Conservation (phyloP, 2,329 filamentous ascomycete genomes). For the Beauveria asiatica region DNA sequence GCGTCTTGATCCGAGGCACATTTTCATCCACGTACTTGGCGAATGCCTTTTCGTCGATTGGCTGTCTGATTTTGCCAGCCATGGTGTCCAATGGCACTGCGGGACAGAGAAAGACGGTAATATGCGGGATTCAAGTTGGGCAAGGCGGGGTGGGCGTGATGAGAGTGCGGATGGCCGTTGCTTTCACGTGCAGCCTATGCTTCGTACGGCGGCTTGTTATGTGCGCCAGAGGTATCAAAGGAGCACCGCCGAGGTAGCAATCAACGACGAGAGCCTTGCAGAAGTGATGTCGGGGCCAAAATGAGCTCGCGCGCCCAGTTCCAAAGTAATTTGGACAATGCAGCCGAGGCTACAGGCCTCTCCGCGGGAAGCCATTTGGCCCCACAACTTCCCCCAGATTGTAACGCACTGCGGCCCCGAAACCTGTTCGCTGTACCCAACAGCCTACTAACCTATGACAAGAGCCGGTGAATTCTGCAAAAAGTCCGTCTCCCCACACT, state of each 20-base stretch:
- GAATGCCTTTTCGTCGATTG: conserved; percentile 73
- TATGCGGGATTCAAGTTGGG: not conserved
- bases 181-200: not conserved
- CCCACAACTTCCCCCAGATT: not conserved
- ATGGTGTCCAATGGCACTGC: conserved; percentile 33
- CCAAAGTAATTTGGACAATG: not conserved
- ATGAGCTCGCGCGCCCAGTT: not conserved
- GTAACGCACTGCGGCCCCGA: too few relatives aligned
- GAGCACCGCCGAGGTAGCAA: not conserved
- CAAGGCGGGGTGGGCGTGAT: not conserved
- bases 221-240: not conserved
- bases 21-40: conserved; percentile 68
- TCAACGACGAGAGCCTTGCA: not conserved
- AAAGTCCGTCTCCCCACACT: not conserved
- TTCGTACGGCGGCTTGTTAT: too few relatives aligned
- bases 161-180: not conserved
- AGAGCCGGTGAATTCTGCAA: conserved; percentile 1
- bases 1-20: conserved; percentile 76
- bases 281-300: not conserved
- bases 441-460: not conserved
- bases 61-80: conserved; percentile 84
- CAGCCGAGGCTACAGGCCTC: not conserved
- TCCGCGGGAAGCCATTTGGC: not conserved
- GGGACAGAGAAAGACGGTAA: not conserved
- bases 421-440: too few relatives aligned